A percentile compares a stretch with the other conserved stretches of the same genome.
phyloP scores from a whole-genome alignment of 208 protist genomes.

The Trypanosoma vivax region DNA sequence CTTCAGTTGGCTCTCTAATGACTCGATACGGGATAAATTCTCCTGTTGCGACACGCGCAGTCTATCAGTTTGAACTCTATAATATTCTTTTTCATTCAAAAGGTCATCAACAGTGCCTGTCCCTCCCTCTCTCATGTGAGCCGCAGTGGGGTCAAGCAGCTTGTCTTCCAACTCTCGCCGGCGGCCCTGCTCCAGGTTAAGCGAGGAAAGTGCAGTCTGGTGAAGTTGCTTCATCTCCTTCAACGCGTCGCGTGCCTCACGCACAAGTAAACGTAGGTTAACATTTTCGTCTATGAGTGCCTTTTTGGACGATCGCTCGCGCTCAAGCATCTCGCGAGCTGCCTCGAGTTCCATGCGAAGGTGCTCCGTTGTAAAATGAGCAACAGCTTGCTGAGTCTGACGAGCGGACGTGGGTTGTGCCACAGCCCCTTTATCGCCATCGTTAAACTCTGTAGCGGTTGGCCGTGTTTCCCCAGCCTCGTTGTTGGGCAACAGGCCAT shows the following conservation, averaged over 20 bases:
- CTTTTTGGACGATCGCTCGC: slow-evolving; percentile 30
- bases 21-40: slow-evolving; percentile 17
- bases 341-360: slow-evolving; percentile 33
- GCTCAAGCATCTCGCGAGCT: slow-evolving; percentile 22
- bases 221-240: slow-evolving; percentile 16
- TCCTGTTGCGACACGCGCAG: slow-evolving; percentile 13
- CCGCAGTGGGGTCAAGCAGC: background rate
- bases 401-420: too few relatives aligned
- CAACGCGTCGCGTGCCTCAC: slow-evolving; percentile 15
- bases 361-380: slow-evolving; percentile 40
- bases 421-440: too few relatives aligned
- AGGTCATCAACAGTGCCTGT: slow-evolving; percentile 18
- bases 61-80: slow-evolving; percentile 49
- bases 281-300: slow-evolving; percentile 33
- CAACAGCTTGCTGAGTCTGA: slow-evolving; percentile 26
- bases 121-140: background rate
- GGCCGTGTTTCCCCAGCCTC: too few relatives aligned
- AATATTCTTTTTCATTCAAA: slow-evolving; percentile 57
- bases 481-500: too few relatives aligned
- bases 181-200: slow-evolving; percentile 15
- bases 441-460: too few relatives aligned
- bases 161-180: slow-evolving; percentile 27
- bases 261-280: slow-evolving; percentile 27
- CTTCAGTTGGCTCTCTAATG: slow-evolving; percentile 21
- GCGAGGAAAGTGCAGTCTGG: slow-evolving; percentile 12